Percentiles rank a stretch among this genome's conserved stretches.
These are phyloP conservation scores for Pichia cabralensis DNA, from an alignment of 805 yeast genomes.

Conservation along the genomic window DNA sequence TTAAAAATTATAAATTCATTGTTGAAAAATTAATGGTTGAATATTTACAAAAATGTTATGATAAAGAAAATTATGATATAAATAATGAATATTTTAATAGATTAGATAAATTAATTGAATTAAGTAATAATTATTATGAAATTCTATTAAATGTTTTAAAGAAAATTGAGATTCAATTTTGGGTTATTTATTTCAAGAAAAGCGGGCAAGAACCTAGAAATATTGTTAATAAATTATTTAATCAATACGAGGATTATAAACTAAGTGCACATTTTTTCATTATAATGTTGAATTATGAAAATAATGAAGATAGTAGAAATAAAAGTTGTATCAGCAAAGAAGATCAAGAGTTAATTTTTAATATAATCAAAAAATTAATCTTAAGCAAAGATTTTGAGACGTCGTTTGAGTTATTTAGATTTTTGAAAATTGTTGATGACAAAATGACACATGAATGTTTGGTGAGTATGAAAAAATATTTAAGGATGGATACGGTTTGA, in stretches of 20 bases:
- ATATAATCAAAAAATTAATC: conserved; percentile 34
- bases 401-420: conserved; percentile 45
- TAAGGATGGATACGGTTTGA: background rate
- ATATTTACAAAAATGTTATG: conserved; percentile 22
- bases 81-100: conserved; percentile 21
- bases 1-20: conserved; percentile 37
- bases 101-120: conserved; percentile 23
- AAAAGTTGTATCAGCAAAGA: conserved; percentile 8
- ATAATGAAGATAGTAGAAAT: conserved; percentile 4
- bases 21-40: conserved; percentile 39
- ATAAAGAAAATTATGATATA: conserved; percentile 23
- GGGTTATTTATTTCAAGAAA: conserved; percentile 37
- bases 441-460: conserved; percentile 29
- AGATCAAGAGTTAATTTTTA: conserved; percentile 33
- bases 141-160: conserved; percentile 43
- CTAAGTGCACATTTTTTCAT: conserved; percentile 43
- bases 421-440: conserved; percentile 38
- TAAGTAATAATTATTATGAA: conserved; percentile 23
- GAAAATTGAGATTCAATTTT: conserved; percentile 42
- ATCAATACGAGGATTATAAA: conserved; percentile 30
- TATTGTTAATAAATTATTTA: conserved; percentile 31
- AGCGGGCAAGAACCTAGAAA: conserved; percentile 35
- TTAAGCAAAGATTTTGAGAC: conserved; percentile 38
- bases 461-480: conserved; percentile 14
- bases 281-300: conserved; percentile 41